phyloP scores from a whole-genome alignment of 179 eudicot genomes.

The Pouteria campechiana region DNA sequence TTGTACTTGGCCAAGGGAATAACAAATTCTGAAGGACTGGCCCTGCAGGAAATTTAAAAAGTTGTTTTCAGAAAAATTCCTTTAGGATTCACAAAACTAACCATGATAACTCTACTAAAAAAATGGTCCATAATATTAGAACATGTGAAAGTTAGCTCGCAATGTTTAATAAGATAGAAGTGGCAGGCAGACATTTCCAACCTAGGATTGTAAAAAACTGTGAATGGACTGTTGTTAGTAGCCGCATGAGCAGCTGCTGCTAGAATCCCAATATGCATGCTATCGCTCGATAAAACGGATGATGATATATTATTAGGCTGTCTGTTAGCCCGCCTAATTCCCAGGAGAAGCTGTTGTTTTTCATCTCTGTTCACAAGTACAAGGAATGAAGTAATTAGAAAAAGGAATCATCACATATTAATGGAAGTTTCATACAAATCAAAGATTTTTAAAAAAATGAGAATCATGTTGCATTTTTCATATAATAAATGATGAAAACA shows the following conservation, averaged over 20 bases:
- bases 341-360: slow-evolving; percentile 82
- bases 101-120: not conserved
- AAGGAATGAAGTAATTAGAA: no score
- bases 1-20: slow-evolving; percentile 92
- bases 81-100: not conserved
- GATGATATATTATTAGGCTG: slow-evolving; percentile 79
- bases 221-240: slow-evolving; percentile 89
- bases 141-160: no score
- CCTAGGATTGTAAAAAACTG: slow-evolving; percentile 95
- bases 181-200: no score
- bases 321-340: slow-evolving; percentile 88
- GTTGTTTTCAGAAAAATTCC: slow-evolving; percentile 1
- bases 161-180: no score
- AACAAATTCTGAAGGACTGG: slow-evolving; percentile 93
- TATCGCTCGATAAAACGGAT: slow-evolving; percentile 91
- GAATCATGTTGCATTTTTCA: no score
- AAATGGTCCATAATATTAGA: not conserved
- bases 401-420: not conserved
- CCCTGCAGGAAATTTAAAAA: slow-evolving; percentile 59
- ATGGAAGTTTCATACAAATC: no score
- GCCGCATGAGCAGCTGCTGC: slow-evolving; percentile 99
- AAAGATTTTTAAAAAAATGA: not conserved
- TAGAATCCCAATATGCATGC: slow-evolving; percentile 95
- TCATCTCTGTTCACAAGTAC: slow-evolving; percentile 52
- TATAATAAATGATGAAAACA: no score